Evolutionary conservation across 2,329 filamentous ascomycete genomes (phyloP).

Genomic region (Rhinocladiella similis): DNA sequence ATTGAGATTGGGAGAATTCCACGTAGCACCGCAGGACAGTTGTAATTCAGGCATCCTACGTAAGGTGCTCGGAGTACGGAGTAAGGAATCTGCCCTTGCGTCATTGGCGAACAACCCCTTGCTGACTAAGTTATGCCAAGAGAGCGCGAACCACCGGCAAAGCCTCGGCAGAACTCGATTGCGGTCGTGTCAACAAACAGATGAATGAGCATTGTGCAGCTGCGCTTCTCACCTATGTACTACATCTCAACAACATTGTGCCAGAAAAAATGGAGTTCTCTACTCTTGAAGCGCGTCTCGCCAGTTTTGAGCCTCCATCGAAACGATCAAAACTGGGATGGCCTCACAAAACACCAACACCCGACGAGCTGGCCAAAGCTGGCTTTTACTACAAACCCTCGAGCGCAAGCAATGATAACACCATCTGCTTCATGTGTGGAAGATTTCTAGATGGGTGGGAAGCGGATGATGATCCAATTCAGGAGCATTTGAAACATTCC

Average conservation of each 20-base stretch:
- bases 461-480: constrained; percentile 74
- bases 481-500: constrained; percentile 83
- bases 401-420: constrained; percentile 77
- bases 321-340: constrained; percentile 64
- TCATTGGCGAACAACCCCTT: background rate
- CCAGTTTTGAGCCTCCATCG: constrained; percentile 70
- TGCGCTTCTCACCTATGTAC: background rate
- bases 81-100: background rate
- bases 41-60: too few relatives aligned
- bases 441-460: constrained; percentile 92
- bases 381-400: constrained; percentile 88
- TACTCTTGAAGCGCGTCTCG: constrained; percentile 73
- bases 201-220: background rate
- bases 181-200: constrained; percentile 10
- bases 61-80: too few relatives aligned
- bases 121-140: background rate
- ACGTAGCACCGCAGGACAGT: background rate
- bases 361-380: constrained; percentile 78
- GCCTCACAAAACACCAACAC: constrained; percentile 72
- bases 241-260: background rate
- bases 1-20: background rate
- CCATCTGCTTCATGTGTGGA: constrained; percentile 82
- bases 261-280: constrained; percentile 32
- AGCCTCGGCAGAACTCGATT: constrained; percentile 5
- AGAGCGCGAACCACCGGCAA: background rate